Percentiles rank a stretch among this genome's conserved stretches.
Evolutionary conservation across 176 grass and related monocot genomes (phyloP).

Genomic region (Aegilops bicornis): DNA sequence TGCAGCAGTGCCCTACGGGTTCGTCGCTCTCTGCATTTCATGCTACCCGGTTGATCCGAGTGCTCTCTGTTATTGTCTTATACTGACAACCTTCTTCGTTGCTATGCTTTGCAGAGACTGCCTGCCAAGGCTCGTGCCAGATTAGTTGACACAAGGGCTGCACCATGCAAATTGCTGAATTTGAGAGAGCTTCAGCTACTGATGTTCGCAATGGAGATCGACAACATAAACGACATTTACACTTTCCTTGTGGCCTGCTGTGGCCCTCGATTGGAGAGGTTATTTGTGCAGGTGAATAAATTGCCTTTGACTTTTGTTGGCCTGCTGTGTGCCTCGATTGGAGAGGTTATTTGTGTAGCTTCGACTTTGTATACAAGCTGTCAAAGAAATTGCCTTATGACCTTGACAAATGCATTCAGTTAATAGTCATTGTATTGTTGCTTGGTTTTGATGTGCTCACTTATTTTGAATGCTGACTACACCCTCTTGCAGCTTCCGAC

Average conservation of each 20-base stretch:
- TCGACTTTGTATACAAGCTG: neutral
- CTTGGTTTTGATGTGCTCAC: neutral
- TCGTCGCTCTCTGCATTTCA: neutral
- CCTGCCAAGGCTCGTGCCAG: neutral
- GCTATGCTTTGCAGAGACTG: neutral
- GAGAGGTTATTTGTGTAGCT: too few species aligned
- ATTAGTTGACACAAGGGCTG: neutral
- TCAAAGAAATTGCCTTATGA: neutral
- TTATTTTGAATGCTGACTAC: neutral
- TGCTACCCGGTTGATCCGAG: neutral
- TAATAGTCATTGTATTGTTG: neutral
- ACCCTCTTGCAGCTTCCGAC: neutral
- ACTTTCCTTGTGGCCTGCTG: slow-evolving; percentile 37
- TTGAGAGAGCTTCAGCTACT: slow-evolving; percentile 64
- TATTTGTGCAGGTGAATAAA: slow-evolving; percentile 56
- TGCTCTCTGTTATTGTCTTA: neutral
- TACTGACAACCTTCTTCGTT: neutral
- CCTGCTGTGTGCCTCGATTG: too few species aligned
- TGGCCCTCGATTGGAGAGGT: slow-evolving; percentile 37
- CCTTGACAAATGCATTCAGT: neutral
- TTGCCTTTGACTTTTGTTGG: too few species aligned
- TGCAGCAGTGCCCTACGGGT: slow-evolving; percentile 54
- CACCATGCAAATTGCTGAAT: slow-evolving; percentile 37
- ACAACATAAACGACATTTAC: slow-evolving; percentile 45
- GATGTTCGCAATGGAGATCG: slow-evolving; percentile 33